Evolutionary conservation across 176 grass and related monocot species (phyloP).

Genomic region (Oryza glumipatula): DNA sequence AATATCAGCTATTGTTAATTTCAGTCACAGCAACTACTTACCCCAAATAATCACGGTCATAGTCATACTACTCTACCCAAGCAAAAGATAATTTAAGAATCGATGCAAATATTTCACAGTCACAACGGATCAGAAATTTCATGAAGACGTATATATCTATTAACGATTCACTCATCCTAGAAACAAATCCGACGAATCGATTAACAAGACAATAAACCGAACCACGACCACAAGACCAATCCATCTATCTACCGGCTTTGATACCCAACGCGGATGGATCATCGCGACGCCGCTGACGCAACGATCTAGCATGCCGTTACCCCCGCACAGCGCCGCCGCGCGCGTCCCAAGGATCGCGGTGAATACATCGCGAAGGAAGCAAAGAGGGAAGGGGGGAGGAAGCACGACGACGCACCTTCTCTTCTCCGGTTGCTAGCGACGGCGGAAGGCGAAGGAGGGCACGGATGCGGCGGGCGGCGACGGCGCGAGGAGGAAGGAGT

Average conservation of each 20-base stretch:
- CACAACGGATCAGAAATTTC: background rate
- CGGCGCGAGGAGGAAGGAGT: background rate
- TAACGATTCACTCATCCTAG: background rate
- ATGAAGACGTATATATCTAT: background rate
- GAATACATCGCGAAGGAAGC: background rate
- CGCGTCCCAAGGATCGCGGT: no score
- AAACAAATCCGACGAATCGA: background rate
- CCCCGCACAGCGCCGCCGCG: no score
- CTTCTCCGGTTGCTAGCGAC: background rate
- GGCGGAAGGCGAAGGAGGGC: background rate
- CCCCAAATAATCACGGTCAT: no score
- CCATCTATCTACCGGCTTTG: background rate
- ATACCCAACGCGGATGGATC: background rate
- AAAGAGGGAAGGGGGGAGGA: background rate
- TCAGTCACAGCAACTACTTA: no score
- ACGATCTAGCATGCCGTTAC: background rate
- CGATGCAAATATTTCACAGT: no score
- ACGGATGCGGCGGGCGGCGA: background rate
- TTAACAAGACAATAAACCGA: background rate
- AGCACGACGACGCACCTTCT: background rate
- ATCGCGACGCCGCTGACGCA: background rate
- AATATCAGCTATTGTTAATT: no score
- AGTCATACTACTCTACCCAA: no score
- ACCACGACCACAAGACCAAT: no score
- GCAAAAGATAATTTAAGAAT: no score